Base-by-base conservation (phyloP, 371 early-diverging fungal genomes). In the Rhizopus microsporus region DNA sequence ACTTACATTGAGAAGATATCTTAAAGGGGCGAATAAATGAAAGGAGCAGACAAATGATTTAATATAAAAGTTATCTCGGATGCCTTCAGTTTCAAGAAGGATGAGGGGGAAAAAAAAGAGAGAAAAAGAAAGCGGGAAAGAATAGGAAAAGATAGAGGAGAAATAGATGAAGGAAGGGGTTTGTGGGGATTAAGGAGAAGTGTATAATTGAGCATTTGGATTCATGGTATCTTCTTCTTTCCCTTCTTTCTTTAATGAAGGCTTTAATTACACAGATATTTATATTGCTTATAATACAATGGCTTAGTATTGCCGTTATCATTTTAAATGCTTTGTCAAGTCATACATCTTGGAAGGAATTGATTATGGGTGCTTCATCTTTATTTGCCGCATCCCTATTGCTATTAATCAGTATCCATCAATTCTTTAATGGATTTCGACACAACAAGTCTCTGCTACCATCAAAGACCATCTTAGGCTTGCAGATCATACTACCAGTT, bases 251-350 rank as follows among this genome's bases (percentile, higher is more conserved):
- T 7, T 16, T 7, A 4, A 7, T 16, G 8, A 7, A 23, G 17
- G 7, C 46, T 46, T 43, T 16, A 46, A 29, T 63, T 8, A 54
- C 68, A 15, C 67, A 73, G 38, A 67, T 67, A 12, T 43, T 33
- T 29, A 43, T 70, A 6, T 40, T 74, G 32, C 43, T 68, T 29
- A 10, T 63, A 16, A 56, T 70, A 33, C 74, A 74, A 57, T 70
- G 68, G 69, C 66, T 63, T 12, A 74, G 74, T 53, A 59, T 71
- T n/a, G 47, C 62, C 29, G 64, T 61, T 32, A 60, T 74, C 16
- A 46, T 65, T 3, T 45, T 71, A 12, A 74, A 74, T 52, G 65
- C 48, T 5, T 15, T 65, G 5, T 63, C 60, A 6, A 40, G 68
- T 8, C 39, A 31, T 12, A 15, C 46, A 29, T 33, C 23, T 23